Base-by-base conservation (phyloP, 78 protist genomes). In the Dictyostelium purpureum region DNA sequence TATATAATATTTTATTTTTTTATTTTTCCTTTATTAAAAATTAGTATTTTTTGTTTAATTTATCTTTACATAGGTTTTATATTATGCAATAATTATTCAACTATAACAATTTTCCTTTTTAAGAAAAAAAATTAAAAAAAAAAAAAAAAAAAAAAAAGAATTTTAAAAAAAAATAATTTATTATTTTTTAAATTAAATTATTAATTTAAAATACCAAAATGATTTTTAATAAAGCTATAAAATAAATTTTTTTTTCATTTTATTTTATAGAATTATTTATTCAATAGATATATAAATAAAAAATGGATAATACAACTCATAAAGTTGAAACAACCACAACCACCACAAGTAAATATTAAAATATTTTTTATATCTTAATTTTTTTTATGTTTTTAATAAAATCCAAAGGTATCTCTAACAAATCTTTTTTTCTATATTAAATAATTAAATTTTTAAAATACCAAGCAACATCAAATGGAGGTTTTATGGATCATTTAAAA, bases 401-500 rank as follows among this genome's bases (percentile, higher is more conserved):
- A 57, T 11, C 6, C 12, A 19, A 19, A 57, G 6, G 7, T 18
- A 57, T 19, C 5, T 57, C 10, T 19, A 57, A 57, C 19, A 19
- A 16, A 19, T 19, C 4, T 7, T 21, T 63, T n/a, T 33, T 33
- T 1, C 1, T 33, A 14, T 21, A 1, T 67, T 40, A n/a, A 31
- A 2, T 67, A 28, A 28, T 63, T 33, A 24, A 12, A 16, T 33
- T 63, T 33, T 33, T 33, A 14, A 10, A 65, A 59, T 24, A 11
- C 0, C 16, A 61, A n/a, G 40, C 76, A n/a, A 19, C 31, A 56
- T 7, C 76, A 2, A 4, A n/a, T 7, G 56, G 52, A 0, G 47
- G 51, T n/a, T 69, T 69, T 40, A 24, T 69, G 47, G 76, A 69
- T 40, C 76, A 69, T 4, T 38, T 69, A 69, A 42, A 40, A 21